These are phyloP conservation scores for Gastrolobium bilobum DNA, from an alignment of 306 rosid species.

Conservation along the genomic window DNA sequence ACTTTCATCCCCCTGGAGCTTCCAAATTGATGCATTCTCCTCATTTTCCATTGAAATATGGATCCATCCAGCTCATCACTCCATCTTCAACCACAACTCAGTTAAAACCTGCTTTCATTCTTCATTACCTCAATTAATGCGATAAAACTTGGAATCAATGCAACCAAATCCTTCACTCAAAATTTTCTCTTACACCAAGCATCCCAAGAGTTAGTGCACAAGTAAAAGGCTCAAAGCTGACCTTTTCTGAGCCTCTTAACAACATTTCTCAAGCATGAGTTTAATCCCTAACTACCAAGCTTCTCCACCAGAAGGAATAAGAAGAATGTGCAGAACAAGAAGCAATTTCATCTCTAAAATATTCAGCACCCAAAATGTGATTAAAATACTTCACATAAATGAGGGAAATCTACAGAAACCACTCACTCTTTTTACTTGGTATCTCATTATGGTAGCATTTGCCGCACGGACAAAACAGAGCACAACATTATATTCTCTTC, in stretches of 20 bases:
- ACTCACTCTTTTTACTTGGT: neutral
- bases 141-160: conserved; percentile 2
- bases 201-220: neutral
- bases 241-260: neutral
- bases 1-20: neutral
- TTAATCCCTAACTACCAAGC: conserved; percentile 13
- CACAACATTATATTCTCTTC: no score
- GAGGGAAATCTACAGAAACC: neutral
- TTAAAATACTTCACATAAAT: neutral
- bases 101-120: conserved; percentile 3
- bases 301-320: conserved; percentile 4
- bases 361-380: neutral
- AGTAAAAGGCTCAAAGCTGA: neutral
- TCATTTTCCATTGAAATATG: neutral
- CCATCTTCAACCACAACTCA: conserved; percentile 2
- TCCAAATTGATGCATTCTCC: conserved; percentile 9
- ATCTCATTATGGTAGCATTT: neutral
- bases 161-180: conserved; percentile 2
- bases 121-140: neutral
- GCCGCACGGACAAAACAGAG: no score
- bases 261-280: neutral
- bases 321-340: neutral
- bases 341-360: neutral
- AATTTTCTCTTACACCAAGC: neutral
- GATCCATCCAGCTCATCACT: neutral